A percentile compares a stretch with the other conserved stretches of the same genome.
Evolutionary conservation across 2,329 filamentous ascomycete species (phyloP).

Genomic region (Fragosphaeria purpurea): DNA sequence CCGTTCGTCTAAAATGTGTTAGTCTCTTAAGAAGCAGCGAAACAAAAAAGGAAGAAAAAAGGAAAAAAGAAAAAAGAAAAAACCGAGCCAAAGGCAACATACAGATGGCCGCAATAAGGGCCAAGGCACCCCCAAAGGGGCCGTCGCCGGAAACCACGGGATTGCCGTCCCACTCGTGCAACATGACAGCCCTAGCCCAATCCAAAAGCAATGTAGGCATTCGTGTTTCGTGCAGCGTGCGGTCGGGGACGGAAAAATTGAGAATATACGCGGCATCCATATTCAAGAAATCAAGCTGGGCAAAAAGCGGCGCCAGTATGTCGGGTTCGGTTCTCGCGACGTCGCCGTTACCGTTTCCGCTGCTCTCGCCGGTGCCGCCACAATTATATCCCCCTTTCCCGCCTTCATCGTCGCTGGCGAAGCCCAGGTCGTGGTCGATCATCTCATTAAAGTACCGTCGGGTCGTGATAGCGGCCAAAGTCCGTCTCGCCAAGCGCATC

Average conservation of each 20-base stretch:
- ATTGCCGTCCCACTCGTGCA: constrained; percentile 72
- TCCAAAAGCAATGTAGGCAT: constrained; percentile 52
- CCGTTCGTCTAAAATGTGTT: constrained; percentile 42
- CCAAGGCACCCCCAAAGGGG: constrained; percentile 66
- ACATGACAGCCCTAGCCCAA: constrained; percentile 64
- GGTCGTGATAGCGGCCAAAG: constrained; percentile 47
- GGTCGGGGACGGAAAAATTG: constrained; percentile 39
- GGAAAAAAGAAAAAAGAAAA: background rate
- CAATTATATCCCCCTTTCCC: background rate
- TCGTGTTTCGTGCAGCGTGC: constrained; percentile 45
- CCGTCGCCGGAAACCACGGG: constrained; percentile 60
- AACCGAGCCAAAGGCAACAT: constrained; percentile 25
- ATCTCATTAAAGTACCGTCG: constrained; percentile 41
- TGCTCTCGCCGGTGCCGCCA: no score
- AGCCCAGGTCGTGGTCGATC: constrained; percentile 24
- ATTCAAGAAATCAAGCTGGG: constrained; percentile 43
- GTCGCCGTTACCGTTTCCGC: background rate
- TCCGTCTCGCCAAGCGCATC: constrained; percentile 45
- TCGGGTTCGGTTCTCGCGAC: constrained; percentile 22
- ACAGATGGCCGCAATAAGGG: constrained; percentile 64
- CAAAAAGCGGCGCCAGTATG: constrained; percentile 38
- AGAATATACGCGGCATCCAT: constrained; percentile 34
- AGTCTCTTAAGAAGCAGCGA: background rate
- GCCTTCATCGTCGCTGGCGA: background rate
- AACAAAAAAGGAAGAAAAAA: background rate